These are phyloP conservation scores for Dothidotthia symphoricarpi DNA, from an alignment of 2,329 filamentous ascomycete genomes.

Conservation along the genomic window DNA sequence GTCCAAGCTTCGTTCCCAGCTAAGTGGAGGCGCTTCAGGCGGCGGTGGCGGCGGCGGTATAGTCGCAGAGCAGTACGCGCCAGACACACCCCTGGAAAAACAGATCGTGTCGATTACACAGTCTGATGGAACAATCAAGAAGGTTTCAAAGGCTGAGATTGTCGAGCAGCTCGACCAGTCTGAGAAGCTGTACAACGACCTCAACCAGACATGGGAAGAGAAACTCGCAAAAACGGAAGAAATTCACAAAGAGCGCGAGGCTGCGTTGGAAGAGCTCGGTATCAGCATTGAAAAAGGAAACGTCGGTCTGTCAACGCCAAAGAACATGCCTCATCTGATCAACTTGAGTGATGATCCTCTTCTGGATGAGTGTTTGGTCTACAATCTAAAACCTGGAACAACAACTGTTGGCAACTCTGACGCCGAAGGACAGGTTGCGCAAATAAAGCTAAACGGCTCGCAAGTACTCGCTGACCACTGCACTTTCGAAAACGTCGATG, in stretches of 20 bases:
- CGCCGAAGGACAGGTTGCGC: constrained; percentile 69
- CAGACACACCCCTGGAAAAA: constrained; percentile 88
- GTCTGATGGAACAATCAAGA: constrained; percentile 81
- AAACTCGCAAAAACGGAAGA: constrained; percentile 92
- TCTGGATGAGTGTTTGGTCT: constrained; percentile 91
- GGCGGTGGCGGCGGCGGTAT: constrained; percentile 41
- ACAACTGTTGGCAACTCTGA: constrained; percentile 96
- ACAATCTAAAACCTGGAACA: constrained; percentile 93
- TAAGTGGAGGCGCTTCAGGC: constrained; percentile 52
- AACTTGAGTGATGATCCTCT: constrained; percentile 82
- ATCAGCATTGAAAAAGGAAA: constrained; percentile 99
- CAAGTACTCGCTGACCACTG: constrained; percentile 93
- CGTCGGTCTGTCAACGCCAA: constrained; percentile 89
- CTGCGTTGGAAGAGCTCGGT: constrained; percentile 90
- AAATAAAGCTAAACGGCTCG: constrained; percentile 90
- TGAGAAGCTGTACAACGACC: constrained; percentile 90
- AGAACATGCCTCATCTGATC: constrained; percentile 99
- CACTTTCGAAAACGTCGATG: constrained; percentile 88
- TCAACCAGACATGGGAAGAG: constrained; percentile 99
- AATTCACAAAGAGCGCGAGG: constrained; percentile 95
- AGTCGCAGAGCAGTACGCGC: constrained; percentile 76
- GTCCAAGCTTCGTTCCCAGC: constrained; percentile 78
- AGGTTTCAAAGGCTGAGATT: constrained; percentile 97
- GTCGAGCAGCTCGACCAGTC: constrained; percentile 94
- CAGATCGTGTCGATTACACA: constrained; percentile 95